Conservation (phyloP, 108 stramenopile genomes). For the Poteriospumella lacustris region DNA sequence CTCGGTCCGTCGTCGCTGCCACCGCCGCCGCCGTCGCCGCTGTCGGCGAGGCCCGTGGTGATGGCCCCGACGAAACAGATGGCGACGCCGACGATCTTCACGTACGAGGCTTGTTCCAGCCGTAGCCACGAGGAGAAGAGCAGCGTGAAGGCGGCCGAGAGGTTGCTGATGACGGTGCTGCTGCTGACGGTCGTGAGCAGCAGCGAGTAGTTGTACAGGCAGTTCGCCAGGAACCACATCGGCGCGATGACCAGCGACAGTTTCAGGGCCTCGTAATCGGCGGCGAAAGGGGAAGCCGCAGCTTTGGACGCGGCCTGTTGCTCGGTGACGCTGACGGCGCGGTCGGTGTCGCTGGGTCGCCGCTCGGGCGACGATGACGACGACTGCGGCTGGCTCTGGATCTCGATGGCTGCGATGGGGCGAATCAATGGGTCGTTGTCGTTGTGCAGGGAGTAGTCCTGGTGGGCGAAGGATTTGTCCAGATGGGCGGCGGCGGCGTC, state of each 20-base stretch:
- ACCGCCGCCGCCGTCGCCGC: not conserved
- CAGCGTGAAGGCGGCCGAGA: slow-evolving; percentile 86
- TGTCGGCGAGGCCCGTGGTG: slow-evolving; percentile 32
- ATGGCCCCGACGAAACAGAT: slow-evolving; percentile 41
- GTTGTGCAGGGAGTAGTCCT: too few species aligned
- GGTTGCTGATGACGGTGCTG: slow-evolving; percentile 78
- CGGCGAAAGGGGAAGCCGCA: not conserved
- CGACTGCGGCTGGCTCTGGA: too few species aligned
- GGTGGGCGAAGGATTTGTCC: too few species aligned
- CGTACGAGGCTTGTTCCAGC: slow-evolving; percentile 26
- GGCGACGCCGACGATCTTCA: slow-evolving; percentile 36
- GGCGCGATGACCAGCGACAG: slow-evolving; percentile 57
- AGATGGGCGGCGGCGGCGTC: too few species aligned
- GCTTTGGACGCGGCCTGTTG: not conserved
- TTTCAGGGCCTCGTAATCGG: not conserved
- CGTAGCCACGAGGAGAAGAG: slow-evolving; percentile 45
- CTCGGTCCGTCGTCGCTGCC: not conserved
- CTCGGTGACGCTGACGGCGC: not conserved
- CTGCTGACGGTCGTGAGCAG: slow-evolving; percentile 76
- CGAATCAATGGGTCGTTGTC: too few species aligned
- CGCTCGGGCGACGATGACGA: too few species aligned
- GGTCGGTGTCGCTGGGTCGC: not conserved
- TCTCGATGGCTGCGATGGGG: too few species aligned
- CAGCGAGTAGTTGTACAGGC: slow-evolving; percentile 72
- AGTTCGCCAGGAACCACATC: slow-evolving; percentile 85